phyloP scores from a whole-genome alignment of 352 stramenopile species.

The Thalassiosira mediterranea region DNA sequence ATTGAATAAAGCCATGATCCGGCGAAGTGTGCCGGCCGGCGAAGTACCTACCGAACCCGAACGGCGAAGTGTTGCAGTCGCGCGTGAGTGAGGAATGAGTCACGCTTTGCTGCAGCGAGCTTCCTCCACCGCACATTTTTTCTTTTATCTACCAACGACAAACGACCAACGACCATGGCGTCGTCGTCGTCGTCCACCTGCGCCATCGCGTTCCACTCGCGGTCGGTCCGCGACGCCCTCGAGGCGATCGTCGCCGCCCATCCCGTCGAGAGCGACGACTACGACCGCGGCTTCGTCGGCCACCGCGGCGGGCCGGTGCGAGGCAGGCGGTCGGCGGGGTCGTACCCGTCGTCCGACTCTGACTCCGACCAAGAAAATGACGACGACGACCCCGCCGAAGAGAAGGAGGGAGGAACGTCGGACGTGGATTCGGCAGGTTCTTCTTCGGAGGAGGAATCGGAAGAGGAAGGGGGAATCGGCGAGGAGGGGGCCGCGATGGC shows the following conservation, averaged over 20 bases:
- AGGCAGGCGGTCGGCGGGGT: not conserved
- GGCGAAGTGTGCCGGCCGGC: no score
- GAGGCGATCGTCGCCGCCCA: conserved; percentile 1
- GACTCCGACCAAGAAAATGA: not conserved
- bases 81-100: no score
- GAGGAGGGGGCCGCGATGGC: not conserved
- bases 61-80: no score
- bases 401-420: no score
- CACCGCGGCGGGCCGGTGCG: not conserved
- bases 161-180: no score
- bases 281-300: not conserved
- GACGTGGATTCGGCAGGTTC: no score
- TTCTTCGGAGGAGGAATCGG: no score
- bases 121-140: not conserved
- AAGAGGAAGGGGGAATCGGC: no score
- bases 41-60: no score
- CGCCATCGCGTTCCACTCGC: conserved; percentile 19
- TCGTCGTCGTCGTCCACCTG: not conserved
- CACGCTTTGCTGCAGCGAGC: no score
- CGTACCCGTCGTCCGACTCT: not conserved
- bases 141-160: no score
- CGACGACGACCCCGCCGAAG: not conserved
- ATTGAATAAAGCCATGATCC: no score
- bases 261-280: not conserved
- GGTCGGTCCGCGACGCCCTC: conserved; percentile 14